These are phyloP conservation scores for Rutstroemia sp. DNA, from an alignment of 2,329 filamentous ascomycete species.

Conservation along the genomic window DNA sequence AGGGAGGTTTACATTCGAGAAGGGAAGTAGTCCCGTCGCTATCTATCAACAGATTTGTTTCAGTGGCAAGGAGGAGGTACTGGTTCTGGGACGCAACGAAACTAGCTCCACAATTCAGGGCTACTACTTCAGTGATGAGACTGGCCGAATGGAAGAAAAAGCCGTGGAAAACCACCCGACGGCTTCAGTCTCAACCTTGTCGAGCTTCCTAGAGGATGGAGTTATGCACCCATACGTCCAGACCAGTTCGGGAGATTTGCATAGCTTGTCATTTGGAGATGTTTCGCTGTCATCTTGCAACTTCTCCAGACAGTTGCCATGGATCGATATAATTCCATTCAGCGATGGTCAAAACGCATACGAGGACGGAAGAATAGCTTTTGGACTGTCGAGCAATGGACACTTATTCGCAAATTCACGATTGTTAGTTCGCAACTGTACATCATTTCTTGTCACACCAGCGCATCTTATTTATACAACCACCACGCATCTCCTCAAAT, in stretches of 20 bases:
- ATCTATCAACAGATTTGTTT: conserved; percentile 26
- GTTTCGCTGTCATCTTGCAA: conserved; percentile 21
- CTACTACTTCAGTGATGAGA: conserved; percentile 24
- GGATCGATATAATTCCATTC: conserved; percentile 27
- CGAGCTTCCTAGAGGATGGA: conserved; percentile 20
- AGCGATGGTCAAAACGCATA: conserved; percentile 12
- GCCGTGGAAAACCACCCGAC: conserved; percentile 7
- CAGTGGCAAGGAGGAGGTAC: conserved; percentile 16
- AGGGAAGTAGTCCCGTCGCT: conserved; percentile 14
- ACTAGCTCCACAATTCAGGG: conserved; percentile 15
- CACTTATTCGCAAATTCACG: conserved; percentile 71
- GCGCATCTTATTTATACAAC: conserved; percentile 89
- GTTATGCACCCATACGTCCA: conserved; percentile 23
- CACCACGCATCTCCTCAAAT: conserved; percentile 86
- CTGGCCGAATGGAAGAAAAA: conserved; percentile 22
- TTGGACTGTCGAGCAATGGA: conserved; percentile 67
- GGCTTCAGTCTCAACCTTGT: conserved; percentile 19
- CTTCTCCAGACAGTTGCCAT: conserved; percentile 28
- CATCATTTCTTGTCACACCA: conserved; percentile 76
- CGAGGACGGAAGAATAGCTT: conserved; percentile 23
- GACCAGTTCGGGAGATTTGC: conserved; percentile 23
- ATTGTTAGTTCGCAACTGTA: conserved; percentile 77
- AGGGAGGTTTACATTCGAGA: conserved; percentile 34
- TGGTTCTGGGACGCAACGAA: conserved; percentile 16
- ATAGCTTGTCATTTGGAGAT: conserved; percentile 23